These are phyloP conservation scores for Stephania yunnanensis DNA, from an alignment of 164 flowering plant species.

Conservation along the genomic window DNA sequence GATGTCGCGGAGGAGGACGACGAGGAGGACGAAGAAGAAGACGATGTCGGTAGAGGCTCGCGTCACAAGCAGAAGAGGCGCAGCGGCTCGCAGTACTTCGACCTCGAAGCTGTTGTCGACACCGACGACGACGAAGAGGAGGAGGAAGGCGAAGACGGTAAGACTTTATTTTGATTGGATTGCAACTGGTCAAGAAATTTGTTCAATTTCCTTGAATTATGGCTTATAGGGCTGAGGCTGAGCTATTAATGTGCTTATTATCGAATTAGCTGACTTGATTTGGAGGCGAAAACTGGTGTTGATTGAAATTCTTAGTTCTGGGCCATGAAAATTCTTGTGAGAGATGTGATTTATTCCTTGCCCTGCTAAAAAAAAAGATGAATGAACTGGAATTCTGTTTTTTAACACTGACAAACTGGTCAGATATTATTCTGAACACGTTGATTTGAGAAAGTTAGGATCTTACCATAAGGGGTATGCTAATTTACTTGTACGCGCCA, in stretches of 20 bases:
- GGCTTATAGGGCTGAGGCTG: neutral
- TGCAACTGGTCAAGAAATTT: neutral
- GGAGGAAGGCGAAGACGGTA: conserved; percentile 73
- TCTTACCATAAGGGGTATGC: neutral
- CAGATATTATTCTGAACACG: neutral
- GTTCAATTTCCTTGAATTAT: no score
- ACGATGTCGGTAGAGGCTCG: conserved; percentile 26
- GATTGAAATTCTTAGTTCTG: neutral
- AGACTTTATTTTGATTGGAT: neutral
- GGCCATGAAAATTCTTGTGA: neutral
- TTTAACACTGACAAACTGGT: neutral
- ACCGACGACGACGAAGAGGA: conserved; percentile 64
- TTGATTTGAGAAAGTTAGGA: neutral
- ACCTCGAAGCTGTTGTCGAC: conserved; percentile 49
- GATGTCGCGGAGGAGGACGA: conserved; percentile 70
- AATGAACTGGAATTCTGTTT: neutral
- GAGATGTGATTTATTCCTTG: neutral
- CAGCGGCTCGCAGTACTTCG: conserved; percentile 36
- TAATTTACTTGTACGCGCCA: neutral
- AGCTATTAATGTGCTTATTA: neutral
- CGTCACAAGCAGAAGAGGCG: conserved; percentile 23
- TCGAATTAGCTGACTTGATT: neutral
- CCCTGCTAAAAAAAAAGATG: neutral
- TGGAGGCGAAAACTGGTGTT: neutral
- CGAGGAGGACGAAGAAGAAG: conserved; percentile 71